Percentiles rank a stretch among this genome's conserved stretches.
These are phyloP conservation scores for Spiromastix sp. DNA, from an alignment of 2,329 filamentous ascomycete genomes.

Conservation along the genomic window DNA sequence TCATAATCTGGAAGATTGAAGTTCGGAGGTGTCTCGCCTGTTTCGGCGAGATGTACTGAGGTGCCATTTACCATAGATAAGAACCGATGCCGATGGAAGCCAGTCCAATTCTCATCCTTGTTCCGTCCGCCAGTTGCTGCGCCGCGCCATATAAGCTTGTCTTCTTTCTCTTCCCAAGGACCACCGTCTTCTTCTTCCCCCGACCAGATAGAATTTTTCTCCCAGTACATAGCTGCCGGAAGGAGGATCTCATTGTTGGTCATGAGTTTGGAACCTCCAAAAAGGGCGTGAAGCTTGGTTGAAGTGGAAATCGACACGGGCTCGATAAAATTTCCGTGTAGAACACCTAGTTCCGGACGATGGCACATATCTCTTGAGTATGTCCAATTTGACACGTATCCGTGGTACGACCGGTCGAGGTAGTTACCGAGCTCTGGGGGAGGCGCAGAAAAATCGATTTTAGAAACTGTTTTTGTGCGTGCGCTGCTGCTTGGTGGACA, in stretches of 20 bases:
- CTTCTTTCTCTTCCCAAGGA: conserved; percentile 33
- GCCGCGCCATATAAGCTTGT: conserved; percentile 38
- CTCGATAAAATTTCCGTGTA: conserved; percentile 40
- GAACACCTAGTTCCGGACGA: conserved; percentile 33
- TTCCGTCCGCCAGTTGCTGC: conserved; percentile 39
- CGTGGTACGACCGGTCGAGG: conserved; percentile 27
- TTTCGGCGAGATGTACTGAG: conserved; percentile 42
- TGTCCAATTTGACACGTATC: conserved; percentile 40
- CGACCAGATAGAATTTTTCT: conserved; percentile 32
- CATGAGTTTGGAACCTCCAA: conserved; percentile 40
- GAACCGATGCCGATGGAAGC: conserved; percentile 67
- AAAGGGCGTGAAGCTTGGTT: conserved; percentile 37
- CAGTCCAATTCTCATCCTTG: conserved; percentile 50
- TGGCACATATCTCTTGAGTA: conserved; percentile 35
- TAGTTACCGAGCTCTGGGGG: conserved; percentile 19
- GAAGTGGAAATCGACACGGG: conserved; percentile 37
- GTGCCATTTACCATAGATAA: conserved; percentile 62
- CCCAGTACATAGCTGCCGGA: conserved; percentile 42
- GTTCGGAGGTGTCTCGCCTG: conserved; percentile 16
- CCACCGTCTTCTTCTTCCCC: conserved; percentile 29
- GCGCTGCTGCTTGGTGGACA: conserved; percentile 20
- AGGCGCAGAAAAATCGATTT: conserved; percentile 25
- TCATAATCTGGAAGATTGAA: conserved; percentile 25
- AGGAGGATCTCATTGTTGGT: conserved; percentile 44
- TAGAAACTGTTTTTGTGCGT: conserved; percentile 15